Conservation (phyloP, 2,329 filamentous ascomycete species). For the Epichloe gansuensis region DNA sequence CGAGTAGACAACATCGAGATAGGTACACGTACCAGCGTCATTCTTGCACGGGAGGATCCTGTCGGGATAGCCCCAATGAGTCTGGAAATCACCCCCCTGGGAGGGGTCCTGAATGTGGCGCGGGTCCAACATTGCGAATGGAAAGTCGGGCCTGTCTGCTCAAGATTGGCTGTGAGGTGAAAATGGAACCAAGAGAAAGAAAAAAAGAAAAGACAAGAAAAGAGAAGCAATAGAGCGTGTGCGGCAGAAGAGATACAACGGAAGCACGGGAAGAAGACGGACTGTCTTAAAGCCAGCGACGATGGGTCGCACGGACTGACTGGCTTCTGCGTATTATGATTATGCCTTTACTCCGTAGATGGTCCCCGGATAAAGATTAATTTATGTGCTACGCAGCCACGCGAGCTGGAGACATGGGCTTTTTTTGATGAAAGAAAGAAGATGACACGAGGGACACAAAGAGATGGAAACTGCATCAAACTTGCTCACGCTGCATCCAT, state of each 20-base stretch:
- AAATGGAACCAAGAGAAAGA: no score
- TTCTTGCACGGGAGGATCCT: slow-evolving; percentile 32
- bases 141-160: no score
- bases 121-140: slow-evolving; percentile 8
- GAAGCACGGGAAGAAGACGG: background rate
- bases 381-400: background rate
- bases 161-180: no score
- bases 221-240: background rate
- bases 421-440: background rate
- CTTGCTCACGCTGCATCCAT: background rate
- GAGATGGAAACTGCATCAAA: slow-evolving; percentile 1
- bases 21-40: slow-evolving; percentile 34
- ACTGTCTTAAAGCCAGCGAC: background rate
- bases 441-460: background rate
- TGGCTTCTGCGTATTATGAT: background rate
- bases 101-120: slow-evolving; percentile 31
- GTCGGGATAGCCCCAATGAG: slow-evolving; percentile 35
- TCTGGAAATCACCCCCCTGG: slow-evolving; percentile 21
- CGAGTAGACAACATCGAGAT: slow-evolving; percentile 38
- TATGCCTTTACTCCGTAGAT: background rate
- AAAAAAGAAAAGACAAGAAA: background rate
- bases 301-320: background rate
- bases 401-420: background rate
- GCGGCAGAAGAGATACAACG: background rate
- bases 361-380: background rate